Percentiles rank a stretch among this genome's conserved stretches.
These are phyloP conservation scores for Coemansia biformis DNA, from an alignment of 192 early-diverging fungal species.

Conservation along the genomic window DNA sequence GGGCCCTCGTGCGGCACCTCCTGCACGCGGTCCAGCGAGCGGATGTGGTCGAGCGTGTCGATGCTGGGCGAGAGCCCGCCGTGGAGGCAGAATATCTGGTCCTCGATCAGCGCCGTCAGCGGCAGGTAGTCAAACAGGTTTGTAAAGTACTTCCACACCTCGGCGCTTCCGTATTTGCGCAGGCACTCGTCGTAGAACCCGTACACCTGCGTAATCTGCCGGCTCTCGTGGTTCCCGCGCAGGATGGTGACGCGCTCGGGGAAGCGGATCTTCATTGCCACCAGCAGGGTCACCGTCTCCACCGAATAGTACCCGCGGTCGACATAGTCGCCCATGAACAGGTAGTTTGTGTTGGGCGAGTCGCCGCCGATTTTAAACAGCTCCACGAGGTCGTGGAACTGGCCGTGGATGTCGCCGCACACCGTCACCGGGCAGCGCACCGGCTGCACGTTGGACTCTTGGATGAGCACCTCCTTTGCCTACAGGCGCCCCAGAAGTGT, in stretches of 20 bases:
- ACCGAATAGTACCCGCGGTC: constrained; percentile 98
- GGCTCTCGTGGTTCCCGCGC: constrained; percentile 97
- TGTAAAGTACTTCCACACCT: constrained; percentile 97
- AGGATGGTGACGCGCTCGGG: constrained; percentile 91
- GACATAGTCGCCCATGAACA: constrained; percentile 99
- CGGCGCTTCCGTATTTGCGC: constrained; percentile 96
- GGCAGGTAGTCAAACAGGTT: constrained; percentile 97
- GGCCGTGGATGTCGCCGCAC: constrained; percentile 99
- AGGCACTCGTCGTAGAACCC: constrained; percentile 99
- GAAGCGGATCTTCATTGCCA: constrained; percentile 91
- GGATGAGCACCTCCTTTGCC: constrained; percentile 93
- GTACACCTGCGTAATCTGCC: constrained; percentile 99
- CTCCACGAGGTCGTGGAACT: constrained; percentile 96
- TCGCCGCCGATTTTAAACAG: constrained; percentile 96
- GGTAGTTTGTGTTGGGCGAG: constrained; percentile 94
- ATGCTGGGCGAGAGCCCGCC: constrained; percentile 94
- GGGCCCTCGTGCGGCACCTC: constrained; percentile 85
- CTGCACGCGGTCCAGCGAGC: constrained; percentile 90
- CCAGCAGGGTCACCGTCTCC: constrained; percentile 93
- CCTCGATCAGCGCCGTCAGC: constrained; percentile 93
- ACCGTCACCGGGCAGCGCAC: constrained; percentile 98
- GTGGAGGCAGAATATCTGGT: constrained; percentile 97
- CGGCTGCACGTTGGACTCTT: constrained; percentile 97
- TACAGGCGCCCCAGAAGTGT: no score
- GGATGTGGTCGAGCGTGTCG: constrained; percentile 94